A percentile compares a stretch with the other conserved stretches of the same genome.
Conservation (phyloP, 2,329 filamentous ascomycete species). For the Cladosporium sp. region DNA sequence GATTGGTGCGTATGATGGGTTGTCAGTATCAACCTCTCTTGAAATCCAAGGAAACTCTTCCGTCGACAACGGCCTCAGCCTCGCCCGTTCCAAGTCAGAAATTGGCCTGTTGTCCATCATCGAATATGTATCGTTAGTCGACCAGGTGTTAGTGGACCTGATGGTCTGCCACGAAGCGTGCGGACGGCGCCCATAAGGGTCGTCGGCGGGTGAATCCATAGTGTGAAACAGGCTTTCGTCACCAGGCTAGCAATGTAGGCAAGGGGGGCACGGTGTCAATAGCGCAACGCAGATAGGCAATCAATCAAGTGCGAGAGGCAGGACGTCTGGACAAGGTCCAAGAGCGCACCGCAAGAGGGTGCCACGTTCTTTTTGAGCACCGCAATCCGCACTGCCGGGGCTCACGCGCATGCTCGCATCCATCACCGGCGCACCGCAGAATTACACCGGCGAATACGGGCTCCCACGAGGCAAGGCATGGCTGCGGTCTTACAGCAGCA, state of each 20-base stretch:
- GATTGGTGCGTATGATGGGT: constrained; percentile 27
- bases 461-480: constrained; percentile 18
- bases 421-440: constrained; percentile 8
- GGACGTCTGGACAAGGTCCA: constrained; percentile 2
- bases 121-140: constrained; percentile 16
- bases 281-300: constrained; percentile 5
- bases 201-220: constrained; percentile 17
- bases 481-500: constrained; percentile 18
- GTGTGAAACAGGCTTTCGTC: constrained; percentile 13
- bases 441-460: constrained; percentile 12
- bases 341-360: constrained; percentile 8
- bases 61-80: constrained; percentile 22
- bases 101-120: constrained; percentile 17
- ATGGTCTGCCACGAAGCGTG: constrained; percentile 17
- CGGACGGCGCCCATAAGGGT: constrained; percentile 18
- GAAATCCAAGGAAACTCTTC: constrained; percentile 36
- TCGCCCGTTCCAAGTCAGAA: constrained; percentile 18
- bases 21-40: constrained; percentile 27
- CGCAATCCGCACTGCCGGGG: constrained; percentile 6
- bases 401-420: constrained; percentile 8
- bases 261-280: constrained; percentile 14
- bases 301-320: neutral
- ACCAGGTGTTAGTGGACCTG: constrained; percentile 18
- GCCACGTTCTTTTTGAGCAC: constrained; percentile 19
- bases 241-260: constrained; percentile 14